Base-by-base conservation (phyloP, 495 filamentous ascomycete genomes). In the Choiromyces venosus region DNA sequence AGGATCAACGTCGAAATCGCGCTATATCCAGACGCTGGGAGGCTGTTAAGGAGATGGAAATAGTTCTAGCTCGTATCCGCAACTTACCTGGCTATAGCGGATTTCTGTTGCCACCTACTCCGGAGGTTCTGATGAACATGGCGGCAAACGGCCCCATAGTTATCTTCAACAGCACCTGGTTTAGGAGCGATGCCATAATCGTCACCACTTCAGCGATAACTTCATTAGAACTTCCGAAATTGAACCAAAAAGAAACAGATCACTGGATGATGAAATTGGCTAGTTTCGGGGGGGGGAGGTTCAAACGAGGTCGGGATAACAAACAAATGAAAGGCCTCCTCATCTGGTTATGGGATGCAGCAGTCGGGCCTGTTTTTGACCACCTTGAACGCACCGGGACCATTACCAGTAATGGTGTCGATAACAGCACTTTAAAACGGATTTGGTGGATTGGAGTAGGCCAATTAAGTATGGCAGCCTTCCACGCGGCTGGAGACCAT, bases 401-500 rank as follows among this genome's bases (percentile, higher is more conserved):
- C n/a, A n/a, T n/a, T n/a, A n/a, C n/a, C n/a, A n/a, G n/a, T n/a
- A n/a, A n/a, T n/a, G n/a, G n/a, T n/a, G n/a, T n/a, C n/a, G n/a
- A n/a, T n/a, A n/a, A n/a, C n/a, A n/a, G n/a, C n/a, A n/a, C n/a
- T n/a, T n/a, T n/a, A n/a, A n/a, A n/a, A n/a, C n/a, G n/a, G n/a
- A n/a, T n/a, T n/a, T n/a, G n/a, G n/a, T n/a, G n/a, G 44, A 71
- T 37, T 42, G 44, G 37, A 21, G 36, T 42, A 38, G 65, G 33
- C 42, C n/a, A 42, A 25, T 56, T 42, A 29, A 25, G 33, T n/a
- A 71, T 71, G 38, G 71, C 72, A 8, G 76, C 78, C 0, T 79
- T 82, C 35, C 76, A 80, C 46, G 76, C 78, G 1, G 76, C 78
- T n/a, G 80, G 80, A 7, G 61, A 75, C 36, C 74, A 80, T 56